A percentile compares a stretch with the other conserved stretches of the same genome.
phyloP scores from a whole-genome alignment of 192 early-diverging fungal species.

The Backusella mclennaniae region DNA sequence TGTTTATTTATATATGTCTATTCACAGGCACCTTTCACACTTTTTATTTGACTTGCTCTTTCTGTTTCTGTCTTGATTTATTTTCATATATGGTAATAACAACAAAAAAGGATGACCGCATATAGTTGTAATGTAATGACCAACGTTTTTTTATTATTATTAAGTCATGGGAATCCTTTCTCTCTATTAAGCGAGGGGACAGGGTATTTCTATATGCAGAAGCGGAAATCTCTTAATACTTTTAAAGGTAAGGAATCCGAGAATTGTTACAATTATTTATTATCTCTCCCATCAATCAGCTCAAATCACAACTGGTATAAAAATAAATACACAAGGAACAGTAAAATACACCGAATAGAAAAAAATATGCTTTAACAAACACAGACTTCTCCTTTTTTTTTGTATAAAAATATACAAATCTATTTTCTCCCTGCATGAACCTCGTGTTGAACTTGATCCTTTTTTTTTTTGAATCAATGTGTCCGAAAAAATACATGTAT shows the following conservation, averaged over 20 bases:
- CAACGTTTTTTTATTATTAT: neutral
- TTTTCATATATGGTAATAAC: neutral
- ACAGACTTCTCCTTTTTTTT: neutral
- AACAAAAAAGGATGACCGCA: neutral
- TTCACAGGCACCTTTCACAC: neutral
- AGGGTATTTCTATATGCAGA: neutral
- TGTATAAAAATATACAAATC: neutral
- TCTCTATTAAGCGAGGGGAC: neutral
- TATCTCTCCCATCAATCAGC: neutral
- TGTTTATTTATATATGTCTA: neutral
- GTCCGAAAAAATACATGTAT: neutral
- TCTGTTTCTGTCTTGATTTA: neutral
- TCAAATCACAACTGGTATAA: neutral
- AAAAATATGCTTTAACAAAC: neutral
- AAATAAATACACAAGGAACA: neutral
- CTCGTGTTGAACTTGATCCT: neutral
- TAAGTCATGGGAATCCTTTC: neutral
- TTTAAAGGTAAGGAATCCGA: neutral
- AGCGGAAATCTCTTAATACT: neutral
- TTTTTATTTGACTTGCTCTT: neutral
- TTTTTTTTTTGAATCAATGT: neutral
- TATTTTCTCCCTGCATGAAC: neutral
- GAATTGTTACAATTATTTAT: neutral
- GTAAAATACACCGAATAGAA: neutral
- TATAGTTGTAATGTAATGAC: neutral